Percentiles rank a stretch among this genome's conserved stretches.
Conservation (phyloP, 2,329 filamentous ascomycete genomes). For the Zalaria obscura region DNA sequence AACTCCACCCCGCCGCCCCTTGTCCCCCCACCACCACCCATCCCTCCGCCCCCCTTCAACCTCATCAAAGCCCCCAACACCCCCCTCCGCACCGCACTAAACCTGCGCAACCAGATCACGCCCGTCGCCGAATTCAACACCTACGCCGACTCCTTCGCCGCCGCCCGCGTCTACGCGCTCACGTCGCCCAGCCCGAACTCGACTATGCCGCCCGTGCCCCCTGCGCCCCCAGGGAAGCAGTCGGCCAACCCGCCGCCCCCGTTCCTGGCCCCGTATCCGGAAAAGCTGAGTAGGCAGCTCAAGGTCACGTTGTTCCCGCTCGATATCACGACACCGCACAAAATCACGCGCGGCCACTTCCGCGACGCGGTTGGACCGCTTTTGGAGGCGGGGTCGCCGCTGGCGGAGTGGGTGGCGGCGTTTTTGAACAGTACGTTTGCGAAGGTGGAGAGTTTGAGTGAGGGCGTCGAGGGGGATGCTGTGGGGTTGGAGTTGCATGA, state of each 20-base stretch:
- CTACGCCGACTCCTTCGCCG: conserved; percentile 56
- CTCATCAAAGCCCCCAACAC: conserved; percentile 24
- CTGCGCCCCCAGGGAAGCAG: conserved; percentile 20
- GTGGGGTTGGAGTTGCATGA: conserved; percentile 32
- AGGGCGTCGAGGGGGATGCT: conserved; percentile 18
- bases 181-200: conserved; percentile 48
- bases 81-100: conserved; percentile 14
- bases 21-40: conserved; percentile 10
- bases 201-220: conserved; percentile 59
- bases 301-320: conserved; percentile 34
- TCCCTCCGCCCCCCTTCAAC: conserved; percentile 19
- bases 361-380: conserved; percentile 16
- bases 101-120: conserved; percentile 35
- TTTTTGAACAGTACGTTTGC: conserved; percentile 31
- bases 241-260: conserved; percentile 15
- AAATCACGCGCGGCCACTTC: conserved; percentile 26
- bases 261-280: conserved; percentile 24
- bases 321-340: conserved; percentile 32
- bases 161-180: conserved; percentile 33
- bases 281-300: conserved; percentile 24
- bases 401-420: conserved; percentile 30
- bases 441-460: conserved; percentile 28
- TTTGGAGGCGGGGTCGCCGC: conserved; percentile 20
- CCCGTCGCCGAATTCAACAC: conserved; percentile 92
- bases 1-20: conserved; percentile 6